phyloP scores from a whole-genome alignment of 176 grass and related monocot species.

The Juncus effusus region DNA sequence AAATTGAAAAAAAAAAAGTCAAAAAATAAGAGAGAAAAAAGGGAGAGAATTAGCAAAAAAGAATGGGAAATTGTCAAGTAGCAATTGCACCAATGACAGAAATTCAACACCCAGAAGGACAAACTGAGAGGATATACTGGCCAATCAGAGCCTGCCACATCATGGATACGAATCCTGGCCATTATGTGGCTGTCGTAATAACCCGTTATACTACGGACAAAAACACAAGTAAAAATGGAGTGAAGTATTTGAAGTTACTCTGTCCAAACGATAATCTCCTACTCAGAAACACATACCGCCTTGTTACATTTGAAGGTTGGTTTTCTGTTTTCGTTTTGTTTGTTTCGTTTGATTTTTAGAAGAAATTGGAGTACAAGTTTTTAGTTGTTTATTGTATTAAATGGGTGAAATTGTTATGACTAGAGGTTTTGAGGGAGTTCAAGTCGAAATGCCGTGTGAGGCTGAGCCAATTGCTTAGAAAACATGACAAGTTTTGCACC shows the following conservation, averaged over 20 bases:
- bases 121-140: constrained; percentile 53
- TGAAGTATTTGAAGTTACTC: constrained; percentile 86
- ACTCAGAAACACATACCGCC: constrained; percentile 79
- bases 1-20: too few species aligned
- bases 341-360: neutral
- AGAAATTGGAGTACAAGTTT: neutral
- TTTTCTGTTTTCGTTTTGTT: neutral
- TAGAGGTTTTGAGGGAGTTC: constrained; percentile 77
- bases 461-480: constrained; percentile 50
- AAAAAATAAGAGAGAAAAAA: too few species aligned
- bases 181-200: constrained; percentile 76
- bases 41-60: too few species aligned
- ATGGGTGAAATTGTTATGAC: neutral
- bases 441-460: constrained; percentile 56
- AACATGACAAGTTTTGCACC: constrained; percentile 15
- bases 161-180: constrained; percentile 73
- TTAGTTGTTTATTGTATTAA: neutral
- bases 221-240: neutral
- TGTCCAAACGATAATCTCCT: constrained; percentile 78
- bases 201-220: constrained; percentile 16
- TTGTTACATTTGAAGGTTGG: constrained; percentile 87
- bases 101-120: constrained; percentile 60
- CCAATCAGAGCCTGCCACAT: constrained; percentile 50
- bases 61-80: constrained; percentile 85
- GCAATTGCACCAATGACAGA: constrained; percentile 53